Conservation (phyloP, 164 flowering plant species). For the Amborella trichopoda region DNA sequence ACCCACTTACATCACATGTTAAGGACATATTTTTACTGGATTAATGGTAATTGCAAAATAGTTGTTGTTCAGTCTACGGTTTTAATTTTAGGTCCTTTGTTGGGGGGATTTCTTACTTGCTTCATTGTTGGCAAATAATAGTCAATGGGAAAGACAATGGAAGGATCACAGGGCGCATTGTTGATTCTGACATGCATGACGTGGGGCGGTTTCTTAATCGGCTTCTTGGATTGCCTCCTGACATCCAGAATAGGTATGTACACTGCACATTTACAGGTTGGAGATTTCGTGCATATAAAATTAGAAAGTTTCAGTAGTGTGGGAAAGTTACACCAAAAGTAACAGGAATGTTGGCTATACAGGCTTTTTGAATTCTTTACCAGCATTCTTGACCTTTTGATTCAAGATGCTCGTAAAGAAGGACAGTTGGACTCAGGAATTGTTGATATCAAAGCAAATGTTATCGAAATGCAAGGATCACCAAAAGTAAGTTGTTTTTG, state of each 20-base stretch:
- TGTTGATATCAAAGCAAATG: conserved; percentile 80
- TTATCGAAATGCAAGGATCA: conserved; percentile 49
- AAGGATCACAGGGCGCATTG: conserved; percentile 71
- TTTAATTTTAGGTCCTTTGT: no score
- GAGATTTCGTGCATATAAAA: not conserved
- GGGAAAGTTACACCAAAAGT: no score
- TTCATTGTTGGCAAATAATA: no score
- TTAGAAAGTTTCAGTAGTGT: no score
- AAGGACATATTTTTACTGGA: no score
- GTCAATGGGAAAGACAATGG: conserved; percentile 72
- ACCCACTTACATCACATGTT: no score
- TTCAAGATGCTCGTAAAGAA: conserved; percentile 84
- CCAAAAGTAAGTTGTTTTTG: conserved; percentile 50
- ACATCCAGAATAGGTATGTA: conserved; percentile 80
- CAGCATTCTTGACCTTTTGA: conserved; percentile 66
- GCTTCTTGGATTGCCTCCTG: conserved; percentile 87
- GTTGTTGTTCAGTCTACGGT: no score
- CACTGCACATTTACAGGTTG: conserved; percentile 1
- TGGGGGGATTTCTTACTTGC: no score
- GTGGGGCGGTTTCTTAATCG: conserved; percentile 97
- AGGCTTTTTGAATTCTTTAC: conserved; percentile 92
- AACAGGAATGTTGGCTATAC: no score
- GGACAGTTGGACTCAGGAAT: conserved; percentile 93
- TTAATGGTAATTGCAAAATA: no score
- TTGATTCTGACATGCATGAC: conserved; percentile 97